phyloP scores from a whole-genome alignment of 1,139 yeast genomes.

The Yamadazyma oceani region DNA sequence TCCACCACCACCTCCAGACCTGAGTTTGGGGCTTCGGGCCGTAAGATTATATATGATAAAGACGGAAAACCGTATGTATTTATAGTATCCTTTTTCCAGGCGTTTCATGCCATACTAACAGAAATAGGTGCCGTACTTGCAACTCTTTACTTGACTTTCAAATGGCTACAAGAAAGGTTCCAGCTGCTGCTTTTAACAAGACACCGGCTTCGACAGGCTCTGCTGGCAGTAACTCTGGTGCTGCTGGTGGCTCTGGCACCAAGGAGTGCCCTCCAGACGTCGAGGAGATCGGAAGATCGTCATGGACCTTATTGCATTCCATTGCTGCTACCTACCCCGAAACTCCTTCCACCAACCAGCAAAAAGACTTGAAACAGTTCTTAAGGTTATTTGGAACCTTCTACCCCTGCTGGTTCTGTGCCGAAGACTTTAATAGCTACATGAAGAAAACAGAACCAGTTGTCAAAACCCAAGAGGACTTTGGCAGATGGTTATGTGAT shows the following conservation, averaged over 20 bases:
- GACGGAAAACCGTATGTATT: slow-evolving; percentile 83
- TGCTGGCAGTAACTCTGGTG: slow-evolving; percentile 8
- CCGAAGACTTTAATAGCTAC: slow-evolving; percentile 74
- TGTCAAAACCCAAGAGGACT: slow-evolving; percentile 69
- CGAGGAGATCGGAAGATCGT: slow-evolving; percentile 72
- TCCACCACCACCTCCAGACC: slow-evolving; percentile 25
- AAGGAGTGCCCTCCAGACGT: slow-evolving; percentile 87
- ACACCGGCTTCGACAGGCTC: too few relatives aligned
- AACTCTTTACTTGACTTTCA: slow-evolving; percentile 76
- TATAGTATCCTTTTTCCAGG: background rate
- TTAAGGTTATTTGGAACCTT: slow-evolving; percentile 70
- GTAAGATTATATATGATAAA: slow-evolving; percentile 74
- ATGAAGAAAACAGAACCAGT: slow-evolving; percentile 61
- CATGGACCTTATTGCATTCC: slow-evolving; percentile 92
- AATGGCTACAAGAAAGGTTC: slow-evolving; percentile 45
- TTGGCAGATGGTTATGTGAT: slow-evolving; percentile 90
- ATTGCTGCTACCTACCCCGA: slow-evolving; percentile 90
- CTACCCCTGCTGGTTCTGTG: slow-evolving; percentile 96
- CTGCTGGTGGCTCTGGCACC: slow-evolving; percentile 12
- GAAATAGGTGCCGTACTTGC: slow-evolving; percentile 73
- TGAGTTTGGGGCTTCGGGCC: slow-evolving; percentile 57
- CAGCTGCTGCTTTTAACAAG: too few relatives aligned
- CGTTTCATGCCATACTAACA: slow-evolving; percentile 17
- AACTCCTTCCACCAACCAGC: slow-evolving; percentile 58
- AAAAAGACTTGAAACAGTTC: slow-evolving; percentile 70